Percentiles rank a stretch among this genome's conserved stretches.
Evolutionary conservation across 208 protist genomes (phyloP).

Genomic region (Sergeia podlipaevii): DNA sequence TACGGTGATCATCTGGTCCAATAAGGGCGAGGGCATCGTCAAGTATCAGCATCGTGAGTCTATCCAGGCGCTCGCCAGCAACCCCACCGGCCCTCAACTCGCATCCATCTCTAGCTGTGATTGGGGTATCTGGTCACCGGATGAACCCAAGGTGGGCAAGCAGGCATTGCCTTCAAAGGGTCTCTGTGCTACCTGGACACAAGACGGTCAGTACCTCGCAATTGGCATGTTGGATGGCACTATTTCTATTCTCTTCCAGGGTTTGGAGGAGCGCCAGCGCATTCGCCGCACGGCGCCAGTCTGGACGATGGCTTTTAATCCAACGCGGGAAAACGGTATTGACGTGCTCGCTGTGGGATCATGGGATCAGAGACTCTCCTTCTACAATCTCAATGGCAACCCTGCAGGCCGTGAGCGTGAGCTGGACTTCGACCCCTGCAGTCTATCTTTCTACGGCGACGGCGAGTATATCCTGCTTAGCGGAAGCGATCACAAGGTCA

Average conservation of each 20-base stretch:
- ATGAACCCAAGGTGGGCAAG: slow-evolving; percentile 91
- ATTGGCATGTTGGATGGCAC: slow-evolving; percentile 92
- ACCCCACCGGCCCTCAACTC: slow-evolving; percentile 88
- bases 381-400: slow-evolving; percentile 90
- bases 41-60: slow-evolving; percentile 96
- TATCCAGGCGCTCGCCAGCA: slow-evolving; percentile 93
- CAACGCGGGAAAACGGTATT: slow-evolving; percentile 72
- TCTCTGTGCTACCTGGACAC: slow-evolving; percentile 92
- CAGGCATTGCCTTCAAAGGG: slow-evolving; percentile 82
- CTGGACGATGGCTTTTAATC: slow-evolving; percentile 94
- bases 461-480: slow-evolving; percentile 94
- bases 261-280: slow-evolving; percentile 40
- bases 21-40: slow-evolving; percentile 91
- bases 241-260: slow-evolving; percentile 40
- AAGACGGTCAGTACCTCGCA: slow-evolving; percentile 91
- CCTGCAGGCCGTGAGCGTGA: slow-evolving; percentile 63
- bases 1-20: slow-evolving; percentile 95
- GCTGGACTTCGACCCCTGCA: slow-evolving; percentile 94
- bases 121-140: slow-evolving; percentile 95
- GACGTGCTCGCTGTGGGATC: slow-evolving; percentile 94
- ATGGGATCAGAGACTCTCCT: slow-evolving; percentile 95
- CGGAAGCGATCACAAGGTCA: slow-evolving; percentile 91
- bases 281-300: slow-evolving; percentile 89
- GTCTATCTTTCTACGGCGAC: slow-evolving; percentile 83
- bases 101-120: slow-evolving; percentile 88